These are phyloP conservation scores for Geotrichum cucujoidarum DNA, from an alignment of 1,139 yeast genomes.

Conservation along the genomic window DNA sequence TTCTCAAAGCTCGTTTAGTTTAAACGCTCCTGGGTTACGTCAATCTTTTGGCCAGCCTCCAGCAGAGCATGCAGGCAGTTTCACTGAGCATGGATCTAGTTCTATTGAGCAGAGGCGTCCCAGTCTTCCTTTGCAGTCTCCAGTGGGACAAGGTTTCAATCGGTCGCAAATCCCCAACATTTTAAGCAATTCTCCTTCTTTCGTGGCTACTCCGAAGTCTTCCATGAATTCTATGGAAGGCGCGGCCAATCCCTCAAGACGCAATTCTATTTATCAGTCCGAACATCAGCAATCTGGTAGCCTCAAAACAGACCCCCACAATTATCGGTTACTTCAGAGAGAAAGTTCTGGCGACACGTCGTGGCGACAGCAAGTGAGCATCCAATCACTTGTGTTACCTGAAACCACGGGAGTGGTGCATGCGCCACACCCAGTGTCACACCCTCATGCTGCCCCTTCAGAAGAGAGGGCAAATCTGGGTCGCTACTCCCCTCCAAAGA, in stretches of 20 bases:
- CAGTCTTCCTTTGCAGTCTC: neutral
- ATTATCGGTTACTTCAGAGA: constrained; percentile 4
- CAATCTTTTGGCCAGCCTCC: no score
- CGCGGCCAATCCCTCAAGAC: neutral
- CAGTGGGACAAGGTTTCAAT: neutral
- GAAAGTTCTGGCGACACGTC: constrained; percentile 1
- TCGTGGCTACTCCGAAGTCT: no score
- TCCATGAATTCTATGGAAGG: neutral
- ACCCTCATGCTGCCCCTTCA: neutral
- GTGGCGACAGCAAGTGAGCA: constrained; percentile 12
- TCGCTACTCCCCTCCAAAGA: neutral
- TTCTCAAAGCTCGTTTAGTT: no score
- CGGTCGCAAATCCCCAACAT: neutral
- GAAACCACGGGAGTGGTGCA: neutral
- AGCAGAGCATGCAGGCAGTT: no score
- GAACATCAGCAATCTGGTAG: constrained; percentile 6
- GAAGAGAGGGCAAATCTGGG: no score
- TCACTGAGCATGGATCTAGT: neutral
- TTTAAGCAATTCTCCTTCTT: neutral
- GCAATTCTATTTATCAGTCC: constrained; percentile 8
- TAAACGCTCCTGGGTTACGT: no score
- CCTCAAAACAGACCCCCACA: constrained; percentile 9
- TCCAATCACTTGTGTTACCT: constrained; percentile 7
- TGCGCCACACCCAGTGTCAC: neutral
- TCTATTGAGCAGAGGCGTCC: neutral